Evolutionary conservation across 257 asterid species (phyloP), one percentile per base, ranked within the genome.

Genomic region (Knoxia roxburghii): DNA sequence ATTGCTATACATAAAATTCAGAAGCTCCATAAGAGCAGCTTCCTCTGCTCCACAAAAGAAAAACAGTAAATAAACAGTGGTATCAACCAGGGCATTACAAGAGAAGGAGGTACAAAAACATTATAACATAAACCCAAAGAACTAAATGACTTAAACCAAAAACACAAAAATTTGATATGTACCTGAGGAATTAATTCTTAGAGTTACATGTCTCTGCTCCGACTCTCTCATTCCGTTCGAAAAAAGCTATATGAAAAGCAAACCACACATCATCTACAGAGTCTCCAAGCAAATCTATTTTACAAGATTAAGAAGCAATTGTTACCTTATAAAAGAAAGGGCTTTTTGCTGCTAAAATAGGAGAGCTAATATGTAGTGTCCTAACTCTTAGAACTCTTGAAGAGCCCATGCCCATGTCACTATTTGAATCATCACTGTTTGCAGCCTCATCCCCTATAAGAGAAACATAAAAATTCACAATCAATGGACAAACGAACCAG

Each of bases 221-320:
- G 99, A 94, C 77, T 94, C 99, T 88, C 82, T 89, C 96, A 94
- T 94, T 73, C 97, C 99, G 76, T 94, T 90, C 49, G 99, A 88
- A 83, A 94, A 90, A 67, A 94, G 79, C 99, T 94, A 71, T 75
- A 83, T 32, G 71, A 64, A 61, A 69, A 64, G 65, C 33, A 65
- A 72, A 48, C 55, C 53, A 63, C 48, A 53, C 26, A 37, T 72
- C 69, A 79, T 45, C 65, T 24, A 49, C 33, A 65, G 75, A 68
- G 65, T 56, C 64, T 45, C 69, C 20, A 63, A 68, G 32, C 15
- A 40, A 56, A 73, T 51, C 13, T 12, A 49, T 7, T 32, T 29
- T n/a, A 33, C 8, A 49, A 39, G 15, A 23, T 26, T 27, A 43
- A 50, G 40, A 59, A 33, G 58, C 29, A 45, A 64, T 56, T 35